These are phyloP conservation scores for Fusarium sp. DNA, from an alignment of 2,329 filamentous ascomycete species.

Conservation along the genomic window DNA sequence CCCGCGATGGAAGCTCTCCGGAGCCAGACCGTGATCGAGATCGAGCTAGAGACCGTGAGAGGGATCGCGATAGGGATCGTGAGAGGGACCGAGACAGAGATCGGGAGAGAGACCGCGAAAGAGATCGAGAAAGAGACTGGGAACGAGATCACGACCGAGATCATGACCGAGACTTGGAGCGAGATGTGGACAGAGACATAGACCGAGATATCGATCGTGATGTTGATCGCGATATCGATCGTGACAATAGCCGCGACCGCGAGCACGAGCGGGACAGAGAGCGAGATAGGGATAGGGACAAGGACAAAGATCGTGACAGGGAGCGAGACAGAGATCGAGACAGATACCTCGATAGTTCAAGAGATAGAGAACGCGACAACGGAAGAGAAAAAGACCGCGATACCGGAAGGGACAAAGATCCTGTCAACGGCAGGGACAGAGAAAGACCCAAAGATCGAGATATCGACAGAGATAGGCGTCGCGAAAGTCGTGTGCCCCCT, in stretches of 20 bases:
- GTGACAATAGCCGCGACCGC: slow-evolving; percentile 10
- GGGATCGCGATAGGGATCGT: slow-evolving; percentile 5
- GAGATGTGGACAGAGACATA: slow-evolving; percentile 13
- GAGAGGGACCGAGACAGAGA: slow-evolving; percentile 5
- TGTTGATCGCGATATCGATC: slow-evolving; percentile 13
- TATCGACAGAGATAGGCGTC: slow-evolving; percentile 45
- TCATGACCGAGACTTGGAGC: slow-evolving; percentile 19
- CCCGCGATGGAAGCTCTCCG: slow-evolving; percentile 42
- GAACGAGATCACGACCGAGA: slow-evolving; percentile 18
- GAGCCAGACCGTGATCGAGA: slow-evolving; percentile 41
- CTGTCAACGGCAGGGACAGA: slow-evolving; percentile 15
- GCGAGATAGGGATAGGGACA: slow-evolving; percentile 23
- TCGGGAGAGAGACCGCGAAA: background rate
- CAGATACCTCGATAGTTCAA: slow-evolving; percentile 12
- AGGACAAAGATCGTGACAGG: slow-evolving; percentile 9
- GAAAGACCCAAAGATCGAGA: slow-evolving; percentile 31
- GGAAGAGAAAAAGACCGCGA: slow-evolving; percentile 16
- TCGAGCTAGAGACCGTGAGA: slow-evolving; percentile 15
- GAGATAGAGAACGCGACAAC: slow-evolving; percentile 5
- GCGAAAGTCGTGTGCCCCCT: slow-evolving; percentile 42
- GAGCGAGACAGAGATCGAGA: slow-evolving; percentile 18
- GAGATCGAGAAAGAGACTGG: slow-evolving; percentile 13
- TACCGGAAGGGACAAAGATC: slow-evolving; percentile 33
- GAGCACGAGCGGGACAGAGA: slow-evolving; percentile 27
- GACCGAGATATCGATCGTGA: slow-evolving; percentile 22